Evolutionary conservation across 192 early-diverging fungal genomes (phyloP).

Genomic region (Backusella macrospora): DNA sequence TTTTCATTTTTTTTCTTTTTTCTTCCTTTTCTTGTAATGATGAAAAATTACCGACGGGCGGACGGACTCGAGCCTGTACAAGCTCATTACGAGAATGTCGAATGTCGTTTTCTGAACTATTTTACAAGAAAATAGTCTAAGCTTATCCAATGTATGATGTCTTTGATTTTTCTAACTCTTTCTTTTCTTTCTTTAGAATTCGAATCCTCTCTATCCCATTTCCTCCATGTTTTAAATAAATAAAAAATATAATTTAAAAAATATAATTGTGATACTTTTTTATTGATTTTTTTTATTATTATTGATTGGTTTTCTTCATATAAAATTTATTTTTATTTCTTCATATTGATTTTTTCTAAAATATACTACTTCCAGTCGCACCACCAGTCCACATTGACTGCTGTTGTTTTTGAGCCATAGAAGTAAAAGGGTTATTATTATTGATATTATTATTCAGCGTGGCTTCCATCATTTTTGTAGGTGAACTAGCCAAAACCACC

Average conservation of each 20-base stretch:
- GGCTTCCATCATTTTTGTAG: neutral
- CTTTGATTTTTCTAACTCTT: too few species aligned
- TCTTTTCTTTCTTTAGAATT: too few species aligned
- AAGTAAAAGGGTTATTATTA: neutral
- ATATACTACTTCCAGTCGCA: neutral
- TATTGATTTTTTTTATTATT: neutral
- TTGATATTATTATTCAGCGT: neutral
- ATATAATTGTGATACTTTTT: neutral
- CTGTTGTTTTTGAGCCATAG: constrained; percentile 1
- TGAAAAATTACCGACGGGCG: constrained; percentile 30
- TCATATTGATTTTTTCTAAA: neutral
- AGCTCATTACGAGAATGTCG: constrained; percentile 37
- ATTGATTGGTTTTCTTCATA: neutral
- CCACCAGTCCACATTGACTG: constrained; percentile 1
- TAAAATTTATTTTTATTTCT: neutral
- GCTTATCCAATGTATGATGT: too few species aligned
- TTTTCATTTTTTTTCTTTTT: neutral
- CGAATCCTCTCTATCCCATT: too few species aligned
- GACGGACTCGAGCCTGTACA: constrained; percentile 40
- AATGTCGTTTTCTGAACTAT: constrained; percentile 25
- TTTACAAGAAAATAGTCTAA: neutral
- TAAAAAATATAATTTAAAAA: too few species aligned
- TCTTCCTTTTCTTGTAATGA: constrained; percentile 20
- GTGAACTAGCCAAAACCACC: neutral
- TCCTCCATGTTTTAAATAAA: too few species aligned